A percentile compares a stretch with the other conserved stretches of the same genome.
Conservation (phyloP, 129 eudicot species). For the Lactuca saligna region DNA sequence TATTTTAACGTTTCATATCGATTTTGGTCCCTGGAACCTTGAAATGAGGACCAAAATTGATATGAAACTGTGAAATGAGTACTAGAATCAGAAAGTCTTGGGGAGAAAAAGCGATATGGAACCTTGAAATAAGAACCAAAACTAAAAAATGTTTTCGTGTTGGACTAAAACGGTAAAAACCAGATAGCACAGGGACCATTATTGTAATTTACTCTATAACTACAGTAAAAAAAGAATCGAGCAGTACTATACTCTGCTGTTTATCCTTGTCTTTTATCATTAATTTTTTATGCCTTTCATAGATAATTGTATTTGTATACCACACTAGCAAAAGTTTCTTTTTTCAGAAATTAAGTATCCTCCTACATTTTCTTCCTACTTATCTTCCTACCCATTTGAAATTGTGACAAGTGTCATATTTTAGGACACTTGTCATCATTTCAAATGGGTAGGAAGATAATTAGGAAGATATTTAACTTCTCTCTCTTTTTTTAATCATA, state of each 20-base stretch:
- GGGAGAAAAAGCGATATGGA: no score
- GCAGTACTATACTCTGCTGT: no score
- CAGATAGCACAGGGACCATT: neutral
- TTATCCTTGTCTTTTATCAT: neutral
- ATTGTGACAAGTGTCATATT: no score
- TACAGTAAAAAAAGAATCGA: no score
- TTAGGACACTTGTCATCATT: no score
- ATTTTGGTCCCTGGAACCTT: neutral
- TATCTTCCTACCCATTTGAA: no score
- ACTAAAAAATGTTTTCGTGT: neutral
- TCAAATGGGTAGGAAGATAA: no score
- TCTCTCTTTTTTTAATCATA: neutral
- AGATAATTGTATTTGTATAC: neutral
- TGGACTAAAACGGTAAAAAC: neutral
- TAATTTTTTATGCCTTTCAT: slow-evolving; percentile 7
- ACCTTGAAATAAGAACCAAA: no score
- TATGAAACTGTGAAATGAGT: neutral
- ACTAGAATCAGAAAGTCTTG: neutral
- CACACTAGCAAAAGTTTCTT: slow-evolving; percentile 1
- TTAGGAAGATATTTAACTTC: no score
- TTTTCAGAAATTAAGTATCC: neutral
- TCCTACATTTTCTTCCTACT: neutral
- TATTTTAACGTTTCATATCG: neutral
- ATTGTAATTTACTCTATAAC: no score
- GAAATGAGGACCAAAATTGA: neutral